A percentile compares a stretch with the other conserved stretches of the same genome.
Evolutionary conservation across 202 grass and related monocot species (phyloP).

Genomic region (Musa balbisiana): DNA sequence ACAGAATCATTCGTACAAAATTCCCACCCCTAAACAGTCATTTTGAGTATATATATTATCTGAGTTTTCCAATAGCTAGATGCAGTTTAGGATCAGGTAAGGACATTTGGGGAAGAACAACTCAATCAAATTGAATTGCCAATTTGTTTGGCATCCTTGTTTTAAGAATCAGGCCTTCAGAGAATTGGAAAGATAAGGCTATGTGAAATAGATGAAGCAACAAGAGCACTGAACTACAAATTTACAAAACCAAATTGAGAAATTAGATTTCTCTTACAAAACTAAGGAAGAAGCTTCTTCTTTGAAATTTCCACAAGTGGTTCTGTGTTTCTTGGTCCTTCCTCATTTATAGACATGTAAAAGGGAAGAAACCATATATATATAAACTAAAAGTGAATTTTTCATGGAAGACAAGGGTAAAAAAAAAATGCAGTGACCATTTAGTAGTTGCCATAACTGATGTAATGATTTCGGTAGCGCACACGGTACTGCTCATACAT

Average conservation of each 20-base stretch:
- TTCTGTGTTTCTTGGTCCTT: not conserved
- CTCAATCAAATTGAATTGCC: too few relatives aligned
- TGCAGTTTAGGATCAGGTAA: too few relatives aligned
- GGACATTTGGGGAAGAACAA: too few relatives aligned
- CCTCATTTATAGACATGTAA: not conserved
- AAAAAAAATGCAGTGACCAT: not conserved
- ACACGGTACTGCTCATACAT: slow-evolving; percentile 48
- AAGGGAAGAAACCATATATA: not conserved
- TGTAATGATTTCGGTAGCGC: slow-evolving; percentile 41
- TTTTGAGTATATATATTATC: too few relatives aligned
- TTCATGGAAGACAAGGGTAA: not conserved
- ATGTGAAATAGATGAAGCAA: not conserved
- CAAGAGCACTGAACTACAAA: not conserved
- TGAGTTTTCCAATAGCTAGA: too few relatives aligned
- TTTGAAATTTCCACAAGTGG: not conserved
- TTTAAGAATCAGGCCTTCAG: too few relatives aligned
- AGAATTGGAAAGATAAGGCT: too few relatives aligned
- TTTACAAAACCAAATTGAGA: not conserved
- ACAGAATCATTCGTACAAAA: too few relatives aligned
- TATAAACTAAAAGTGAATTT: not conserved
- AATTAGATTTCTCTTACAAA: not conserved
- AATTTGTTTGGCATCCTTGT: not conserved
- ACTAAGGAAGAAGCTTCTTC: not conserved
- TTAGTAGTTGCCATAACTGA: slow-evolving; percentile 33
- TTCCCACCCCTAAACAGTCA: too few relatives aligned